Base-by-base conservation (phyloP, 1,139 yeast species). In the Suhomyces guaymorum region DNA sequence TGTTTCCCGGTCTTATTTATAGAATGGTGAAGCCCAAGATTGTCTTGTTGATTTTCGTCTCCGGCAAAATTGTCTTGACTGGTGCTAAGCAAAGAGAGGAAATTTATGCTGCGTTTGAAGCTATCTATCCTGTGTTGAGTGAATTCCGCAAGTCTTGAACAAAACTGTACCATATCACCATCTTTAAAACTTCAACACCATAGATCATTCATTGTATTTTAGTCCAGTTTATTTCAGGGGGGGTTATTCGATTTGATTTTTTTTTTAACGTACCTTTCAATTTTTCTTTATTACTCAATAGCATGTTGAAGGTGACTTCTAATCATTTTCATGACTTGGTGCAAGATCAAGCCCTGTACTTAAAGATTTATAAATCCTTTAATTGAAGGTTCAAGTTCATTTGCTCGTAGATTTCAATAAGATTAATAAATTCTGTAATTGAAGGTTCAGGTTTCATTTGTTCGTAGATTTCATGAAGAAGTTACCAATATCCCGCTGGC, bases 81-180 rank as follows among this genome's bases (percentile, higher is more conserved):
- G 99, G 99, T 72, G 99, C 99, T 20, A 92, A 92, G 63, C 97
- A 92, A 64, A 85, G 99, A 63, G 98, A 92, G 61, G 99, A 92
- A 63, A 92, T 92, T 49, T 92, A 92, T 61, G 96, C 90, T 49
- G 98, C 98, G 5, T 92, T 92, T 61, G 98, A 92, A 62, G 95
- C 97, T 46, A 92, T 92, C 41, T 92, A 92, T 64, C 98, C 98
- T 34, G 98, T 92, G 64, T 75, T 92, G 75, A 88, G 95, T 70
- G 98, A 92, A 75, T 92, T 92, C 73, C 82, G 97, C 61, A 92
- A 92, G 67, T 80, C 82, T 42, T 82, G 58, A 65, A 21, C 26
- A 26, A 27, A 10, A 20, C 18, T 35, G 38, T 38, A 34, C 32
- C 31, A 38, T 35, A 34, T 29, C 10, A 23, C 26, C 13, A 26